A percentile compares a stretch with the other conserved stretches of the same genome.
Conservation (phyloP, 176 grass and related monocot species). For the Carex pumila region DNA sequence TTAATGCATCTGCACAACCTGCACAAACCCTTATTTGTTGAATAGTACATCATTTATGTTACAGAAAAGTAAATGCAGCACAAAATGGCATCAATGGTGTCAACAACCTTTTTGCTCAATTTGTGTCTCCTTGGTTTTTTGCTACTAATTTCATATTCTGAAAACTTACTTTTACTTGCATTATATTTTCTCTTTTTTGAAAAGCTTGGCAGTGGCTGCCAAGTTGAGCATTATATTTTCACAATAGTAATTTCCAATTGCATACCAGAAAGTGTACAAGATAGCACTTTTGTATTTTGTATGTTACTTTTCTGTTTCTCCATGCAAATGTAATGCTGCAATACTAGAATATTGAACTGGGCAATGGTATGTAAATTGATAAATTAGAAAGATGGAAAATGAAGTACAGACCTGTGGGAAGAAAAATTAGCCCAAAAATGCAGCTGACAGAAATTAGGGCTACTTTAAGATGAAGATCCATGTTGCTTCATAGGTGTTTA, state of each 20-base stretch:
- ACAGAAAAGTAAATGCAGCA: background rate
- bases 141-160: background rate
- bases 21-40: conserved; percentile 8
- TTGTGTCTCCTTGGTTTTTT: background rate
- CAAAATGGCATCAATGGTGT: background rate
- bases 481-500: background rate
- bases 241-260: background rate
- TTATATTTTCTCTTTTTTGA: background rate
- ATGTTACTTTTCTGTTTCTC: background rate
- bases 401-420: conserved; percentile 50
- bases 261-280: background rate
- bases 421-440: conserved; percentile 36
- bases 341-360: background rate
- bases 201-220: too few species aligned
- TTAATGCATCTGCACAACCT: conserved; percentile 22
- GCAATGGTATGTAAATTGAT: background rate
- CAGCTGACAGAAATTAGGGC: conserved; percentile 35
- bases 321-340: background rate
- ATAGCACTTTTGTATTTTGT: background rate
- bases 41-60: conserved; percentile 20
- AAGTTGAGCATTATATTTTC: too few species aligned
- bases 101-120: background rate
- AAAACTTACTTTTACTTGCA: background rate
- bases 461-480: conserved; percentile 55
- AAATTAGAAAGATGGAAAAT: background rate